Conservation (phyloP, 2,329 filamentous ascomycete genomes). For the Xylaria polymorpha region DNA sequence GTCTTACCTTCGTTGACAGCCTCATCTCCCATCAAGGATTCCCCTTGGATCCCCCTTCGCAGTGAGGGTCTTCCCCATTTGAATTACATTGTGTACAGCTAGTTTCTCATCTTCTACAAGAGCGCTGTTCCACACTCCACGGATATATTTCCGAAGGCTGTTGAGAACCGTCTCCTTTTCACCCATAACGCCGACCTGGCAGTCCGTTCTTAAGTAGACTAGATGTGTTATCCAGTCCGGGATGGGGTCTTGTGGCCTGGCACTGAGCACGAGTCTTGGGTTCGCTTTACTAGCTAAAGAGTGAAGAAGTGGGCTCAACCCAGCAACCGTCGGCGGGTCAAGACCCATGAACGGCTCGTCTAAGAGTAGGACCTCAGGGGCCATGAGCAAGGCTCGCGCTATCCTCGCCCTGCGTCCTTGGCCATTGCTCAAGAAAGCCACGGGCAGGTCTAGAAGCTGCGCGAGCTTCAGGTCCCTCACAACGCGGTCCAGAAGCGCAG, state of each 20-base stretch:
- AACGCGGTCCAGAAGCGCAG: conserved; percentile 68
- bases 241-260: conserved; percentile 86
- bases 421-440: conserved; percentile 92
- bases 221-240: conserved; percentile 93
- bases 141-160: conserved; percentile 61
- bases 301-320: conserved; percentile 77
- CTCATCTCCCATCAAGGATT: conserved; percentile 50
- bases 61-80: conserved; percentile 62
- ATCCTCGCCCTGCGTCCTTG: conserved; percentile 90
- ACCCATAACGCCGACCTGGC: conserved; percentile 74
- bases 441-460: conserved; percentile 79
- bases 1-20: conserved; percentile 41
- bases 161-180: conserved; percentile 71
- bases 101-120: conserved; percentile 60
- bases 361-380: conserved; percentile 83
- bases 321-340: conserved; percentile 82
- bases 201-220: conserved; percentile 75
- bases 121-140: conserved; percentile 58
- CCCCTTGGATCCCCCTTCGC: conserved; percentile 54
- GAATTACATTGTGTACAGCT: conserved; percentile 60
- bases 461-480: conserved; percentile 76
- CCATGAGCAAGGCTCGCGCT: conserved; percentile 81
- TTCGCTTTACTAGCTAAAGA: conserved; percentile 72
- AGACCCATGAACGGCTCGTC: conserved; percentile 98
- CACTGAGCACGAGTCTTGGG: conserved; percentile 80